Conservation (phyloP, 192 early-diverging fungal species). For the Mortierella claussenii region DNA sequence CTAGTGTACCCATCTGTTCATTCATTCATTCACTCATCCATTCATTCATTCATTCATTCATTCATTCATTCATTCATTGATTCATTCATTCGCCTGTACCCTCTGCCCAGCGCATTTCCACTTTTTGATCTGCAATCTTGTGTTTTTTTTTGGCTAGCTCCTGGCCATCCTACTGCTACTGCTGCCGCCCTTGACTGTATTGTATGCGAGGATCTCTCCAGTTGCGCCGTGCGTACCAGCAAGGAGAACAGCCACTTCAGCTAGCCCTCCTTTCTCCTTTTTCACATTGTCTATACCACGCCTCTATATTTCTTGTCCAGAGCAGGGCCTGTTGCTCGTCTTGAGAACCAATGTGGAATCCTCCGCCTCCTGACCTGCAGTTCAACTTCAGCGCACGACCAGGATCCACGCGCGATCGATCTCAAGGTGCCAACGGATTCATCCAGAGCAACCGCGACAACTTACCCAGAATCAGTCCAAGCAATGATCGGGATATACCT, state of each 20-base stretch:
- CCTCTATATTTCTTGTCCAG: too few relatives aligned
- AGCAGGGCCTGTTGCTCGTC: neutral
- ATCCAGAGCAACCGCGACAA: neutral
- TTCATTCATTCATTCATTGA: neutral
- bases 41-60: neutral
- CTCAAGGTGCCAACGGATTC: too few relatives aligned
- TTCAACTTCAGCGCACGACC: conserved; percentile 11
- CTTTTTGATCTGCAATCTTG: neutral
- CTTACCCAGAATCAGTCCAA: neutral
- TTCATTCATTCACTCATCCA: neutral
- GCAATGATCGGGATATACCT: neutral
- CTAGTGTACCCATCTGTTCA: neutral
- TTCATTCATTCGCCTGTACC: neutral
- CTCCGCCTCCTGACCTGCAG: conserved; percentile 29
- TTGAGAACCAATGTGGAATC: conserved; percentile 35
- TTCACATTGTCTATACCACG: neutral
- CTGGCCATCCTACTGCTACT: too few relatives aligned
- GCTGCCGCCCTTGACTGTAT: too few relatives aligned
- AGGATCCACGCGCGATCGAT: conserved; percentile 14
- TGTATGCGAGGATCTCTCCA: too few relatives aligned
- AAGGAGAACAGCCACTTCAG: too few relatives aligned
- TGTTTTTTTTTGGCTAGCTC: neutral
- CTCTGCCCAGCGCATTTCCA: neutral
- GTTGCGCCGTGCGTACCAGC: too few relatives aligned
- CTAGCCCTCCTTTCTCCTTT: neutral